Base-by-base conservation (phyloP, 352 stramenopile species). In the Pilasporangium apinafurcum region DNA sequence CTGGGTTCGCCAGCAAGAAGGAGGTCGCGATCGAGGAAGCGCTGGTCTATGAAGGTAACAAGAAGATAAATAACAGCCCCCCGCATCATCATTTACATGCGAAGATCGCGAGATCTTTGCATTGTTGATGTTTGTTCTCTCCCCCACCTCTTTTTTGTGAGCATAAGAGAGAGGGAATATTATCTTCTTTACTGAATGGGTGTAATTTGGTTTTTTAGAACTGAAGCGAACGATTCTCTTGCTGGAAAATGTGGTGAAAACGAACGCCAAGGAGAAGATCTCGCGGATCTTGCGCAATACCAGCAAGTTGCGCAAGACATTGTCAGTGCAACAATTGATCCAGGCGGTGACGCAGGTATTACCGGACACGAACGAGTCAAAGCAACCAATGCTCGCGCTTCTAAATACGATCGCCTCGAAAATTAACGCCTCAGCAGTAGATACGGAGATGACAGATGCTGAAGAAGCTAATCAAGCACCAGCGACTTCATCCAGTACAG, bases 191-290 rank as follows among this genome's bases (percentile, higher is more conserved):
- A 4, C n/a, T 16, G 28, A 8, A 13, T 26, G 21, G 20, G 24
- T 28, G 14, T 6, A 17, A 18, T 4, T 12, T 22, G n/a, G 21
- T 41, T 14, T 8, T 62, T 22, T 40, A 92, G 80, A 92, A 54
- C 56, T 92, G 24, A 86, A 86, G 58, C 74, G 77, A 43, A 80
- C 68, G 27, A 68, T 92, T 47, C 27, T 64, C 52, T 46, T 91
- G 32, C 62, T 92, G 24, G 81, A 92, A 36, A 63, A 62, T 24
- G 68, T 86, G 21, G 76, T 88, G n/a, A 86, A 85, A 46, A 86
- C 75, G 7, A 91, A 90, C 43, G 72, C 79, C 21, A 92, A 90
- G 58, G 82, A 93, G 40, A 91, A 92, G 51, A 72, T 92, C 37
- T 54, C 77, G 33, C 83, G 85, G 25, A 67, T 92, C 27, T 58